A percentile compares a stretch with the other conserved stretches of the same genome.
Evolutionary conservation across 306 rosid genomes (phyloP).

Genomic region (Quercus wislizeni): DNA sequence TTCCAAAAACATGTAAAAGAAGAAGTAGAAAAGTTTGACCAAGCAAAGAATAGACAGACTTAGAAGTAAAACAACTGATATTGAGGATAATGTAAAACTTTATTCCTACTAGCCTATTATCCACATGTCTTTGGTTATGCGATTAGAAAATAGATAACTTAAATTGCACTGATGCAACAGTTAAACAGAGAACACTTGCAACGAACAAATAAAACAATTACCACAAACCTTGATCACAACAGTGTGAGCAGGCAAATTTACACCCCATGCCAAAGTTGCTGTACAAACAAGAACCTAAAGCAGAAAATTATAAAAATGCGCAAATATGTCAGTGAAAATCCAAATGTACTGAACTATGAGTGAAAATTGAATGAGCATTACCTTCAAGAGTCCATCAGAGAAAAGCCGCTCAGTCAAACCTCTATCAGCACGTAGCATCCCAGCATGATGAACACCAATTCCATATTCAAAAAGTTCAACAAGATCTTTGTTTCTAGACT

Average conservation of each 20-base stretch:
- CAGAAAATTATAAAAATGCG: conserved; percentile 20
- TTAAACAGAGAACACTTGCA: not conserved
- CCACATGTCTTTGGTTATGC: not conserved
- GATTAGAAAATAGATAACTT: not conserved
- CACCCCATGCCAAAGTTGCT: conserved; percentile 99
- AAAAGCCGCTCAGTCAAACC: conserved; percentile 93
- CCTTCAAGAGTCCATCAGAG: conserved; percentile 91
- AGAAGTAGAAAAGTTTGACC: not conserved
- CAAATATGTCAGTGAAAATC: conserved; percentile 5
- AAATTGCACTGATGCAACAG: not conserved
- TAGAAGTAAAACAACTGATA: not conserved
- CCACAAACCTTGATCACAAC: conserved; percentile 90
- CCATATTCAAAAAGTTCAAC: conserved; percentile 86
- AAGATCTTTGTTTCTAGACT: conserved; percentile 94
- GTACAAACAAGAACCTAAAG: conserved; percentile 94
- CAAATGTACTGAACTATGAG: conserved; percentile 8
- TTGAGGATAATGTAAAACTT: not conserved
- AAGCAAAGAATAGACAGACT: not conserved
- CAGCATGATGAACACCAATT: conserved; percentile 95
- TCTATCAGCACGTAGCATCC: conserved; percentile 96
- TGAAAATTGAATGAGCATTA: conserved; percentile 26
- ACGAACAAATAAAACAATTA: not conserved
- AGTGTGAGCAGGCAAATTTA: conserved; percentile 97
- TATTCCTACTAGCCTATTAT: not conserved
- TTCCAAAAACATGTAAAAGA: not conserved